Evolutionary conservation across 2,329 filamentous ascomycete species (phyloP).

Genomic region (Xylariomycetidae sp.): DNA sequence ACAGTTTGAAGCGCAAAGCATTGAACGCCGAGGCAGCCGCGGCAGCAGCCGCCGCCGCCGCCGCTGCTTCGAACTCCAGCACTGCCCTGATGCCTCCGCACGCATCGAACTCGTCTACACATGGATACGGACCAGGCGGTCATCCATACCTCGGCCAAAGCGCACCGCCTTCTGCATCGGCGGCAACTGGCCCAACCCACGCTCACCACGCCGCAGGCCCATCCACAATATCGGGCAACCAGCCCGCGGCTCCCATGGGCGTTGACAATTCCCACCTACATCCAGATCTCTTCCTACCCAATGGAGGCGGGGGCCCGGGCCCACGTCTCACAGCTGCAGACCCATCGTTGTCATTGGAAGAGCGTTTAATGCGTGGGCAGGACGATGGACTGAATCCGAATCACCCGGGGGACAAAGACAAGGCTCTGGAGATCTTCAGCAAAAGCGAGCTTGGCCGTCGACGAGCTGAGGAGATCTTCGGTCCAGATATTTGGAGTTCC

Average conservation of each 20-base stretch:
- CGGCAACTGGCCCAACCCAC: slow-evolving; percentile 27
- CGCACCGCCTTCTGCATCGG: slow-evolving; percentile 32
- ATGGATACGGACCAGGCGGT: slow-evolving; percentile 26
- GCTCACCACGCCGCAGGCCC: slow-evolving; percentile 27
- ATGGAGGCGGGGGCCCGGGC: slow-evolving; percentile 29
- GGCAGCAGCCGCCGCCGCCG: slow-evolving; percentile 25
- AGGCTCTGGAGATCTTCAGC: slow-evolving; percentile 46
- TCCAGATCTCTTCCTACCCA: slow-evolving; percentile 35
- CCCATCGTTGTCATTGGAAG: slow-evolving; percentile 40
- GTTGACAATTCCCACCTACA: slow-evolving; percentile 33
- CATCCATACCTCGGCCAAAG: slow-evolving; percentile 29
- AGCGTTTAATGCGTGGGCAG: slow-evolving; percentile 42
- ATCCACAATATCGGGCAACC: slow-evolving; percentile 28
- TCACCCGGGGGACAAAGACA: slow-evolving; percentile 35
- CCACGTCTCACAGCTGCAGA: slow-evolving; percentile 36
- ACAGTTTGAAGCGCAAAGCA: slow-evolving; percentile 66
- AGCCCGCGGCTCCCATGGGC: slow-evolving; percentile 33
- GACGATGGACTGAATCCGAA: slow-evolving; percentile 40
- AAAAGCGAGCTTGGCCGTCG: slow-evolving; percentile 45
- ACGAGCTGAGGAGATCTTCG: slow-evolving; percentile 46
- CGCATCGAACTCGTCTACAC: slow-evolving; percentile 28
- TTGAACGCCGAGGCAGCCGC: slow-evolving; percentile 50
- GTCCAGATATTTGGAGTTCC: slow-evolving; percentile 40
- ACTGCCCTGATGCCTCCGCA: slow-evolving; percentile 17
- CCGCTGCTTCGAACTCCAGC: slow-evolving; percentile 12